A percentile compares a stretch with the other conserved stretches of the same genome.
These are phyloP conservation scores for Blechomonas ayalai DNA, from an alignment of 208 protist species.

Conservation along the genomic window DNA sequence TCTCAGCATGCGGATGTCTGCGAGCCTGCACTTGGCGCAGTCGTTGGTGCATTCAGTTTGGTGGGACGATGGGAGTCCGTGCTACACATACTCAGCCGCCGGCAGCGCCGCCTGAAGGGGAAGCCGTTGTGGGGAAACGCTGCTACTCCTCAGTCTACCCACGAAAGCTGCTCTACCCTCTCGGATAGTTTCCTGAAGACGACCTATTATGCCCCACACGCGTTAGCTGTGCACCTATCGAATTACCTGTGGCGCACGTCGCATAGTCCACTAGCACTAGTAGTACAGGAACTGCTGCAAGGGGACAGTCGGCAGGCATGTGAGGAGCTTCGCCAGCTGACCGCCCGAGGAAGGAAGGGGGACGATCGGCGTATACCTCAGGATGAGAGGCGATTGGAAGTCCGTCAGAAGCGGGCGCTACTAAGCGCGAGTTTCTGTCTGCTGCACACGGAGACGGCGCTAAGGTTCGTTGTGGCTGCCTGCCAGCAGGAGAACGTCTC, in stretches of 20 bases:
- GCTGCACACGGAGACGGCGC: constrained; percentile 24
- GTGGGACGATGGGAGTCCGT: constrained; percentile 12
- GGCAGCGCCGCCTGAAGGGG: constrained; percentile 1
- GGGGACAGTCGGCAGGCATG: constrained; percentile 18
- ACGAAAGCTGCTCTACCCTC: no score
- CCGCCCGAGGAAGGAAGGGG: background rate
- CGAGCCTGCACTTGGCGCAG: constrained; percentile 5
- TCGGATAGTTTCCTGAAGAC: no score
- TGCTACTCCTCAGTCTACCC: no score
- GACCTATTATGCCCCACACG: constrained; percentile 8
- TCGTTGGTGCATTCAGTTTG: constrained; percentile 9
- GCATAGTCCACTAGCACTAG: constrained; percentile 8
- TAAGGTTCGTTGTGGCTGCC: constrained; percentile 33
- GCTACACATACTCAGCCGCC: constrained; percentile 3
- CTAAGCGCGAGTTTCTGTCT: constrained; percentile 52
- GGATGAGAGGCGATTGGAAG: background rate
- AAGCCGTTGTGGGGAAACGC: constrained; percentile 12
- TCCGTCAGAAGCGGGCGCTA: constrained; percentile 18
- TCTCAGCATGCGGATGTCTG: constrained; percentile 5
- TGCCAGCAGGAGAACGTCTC: constrained; percentile 15
- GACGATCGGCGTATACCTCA: background rate
- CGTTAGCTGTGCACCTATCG: constrained; percentile 4
- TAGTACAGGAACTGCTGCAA: constrained; percentile 26
- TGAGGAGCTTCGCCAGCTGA: constrained; percentile 7
- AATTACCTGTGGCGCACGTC: constrained; percentile 14